A percentile compares a stretch with the other conserved stretches of the same genome.
These are phyloP conservation scores for Hortiboletus campestris DNA, from an alignment of 768 basidiomycete species.

Conservation along the genomic window DNA sequence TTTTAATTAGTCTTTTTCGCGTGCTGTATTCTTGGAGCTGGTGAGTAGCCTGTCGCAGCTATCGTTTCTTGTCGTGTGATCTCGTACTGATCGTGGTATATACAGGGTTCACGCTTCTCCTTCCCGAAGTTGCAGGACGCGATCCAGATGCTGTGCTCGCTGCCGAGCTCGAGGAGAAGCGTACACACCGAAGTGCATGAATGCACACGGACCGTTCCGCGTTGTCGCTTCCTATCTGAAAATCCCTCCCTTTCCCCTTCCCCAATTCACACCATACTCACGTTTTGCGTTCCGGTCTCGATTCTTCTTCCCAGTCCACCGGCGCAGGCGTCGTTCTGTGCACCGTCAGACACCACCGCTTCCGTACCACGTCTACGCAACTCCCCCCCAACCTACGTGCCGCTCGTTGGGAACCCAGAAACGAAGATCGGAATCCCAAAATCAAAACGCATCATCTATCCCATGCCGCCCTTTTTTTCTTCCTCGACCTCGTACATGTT, in stretches of 20 bases:
- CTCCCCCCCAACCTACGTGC: not conserved
- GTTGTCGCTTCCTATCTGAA: no score
- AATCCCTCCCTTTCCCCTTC: no score
- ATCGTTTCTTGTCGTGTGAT: not conserved
- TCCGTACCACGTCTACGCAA: not conserved
- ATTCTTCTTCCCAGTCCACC: not conserved
- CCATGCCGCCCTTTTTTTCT: no score
- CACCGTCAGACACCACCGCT: no score
- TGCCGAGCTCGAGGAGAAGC: conserved; percentile 35
- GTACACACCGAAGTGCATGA: not conserved
- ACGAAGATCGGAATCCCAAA: no score
- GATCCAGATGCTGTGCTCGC: conserved; percentile 48
- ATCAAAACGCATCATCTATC: no score
- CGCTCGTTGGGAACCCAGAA: no score
- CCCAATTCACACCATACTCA: not conserved
- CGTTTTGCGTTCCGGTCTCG: not conserved
- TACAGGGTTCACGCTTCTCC: conserved; percentile 41
- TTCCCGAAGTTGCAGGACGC: conserved; percentile 51
- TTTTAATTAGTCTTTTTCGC: conserved; percentile 58
- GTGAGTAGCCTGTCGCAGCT: conserved; percentile 18
- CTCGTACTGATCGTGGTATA: not conserved
- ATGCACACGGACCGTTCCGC: not conserved
- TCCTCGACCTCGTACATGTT: no score
- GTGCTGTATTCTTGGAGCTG: conserved; percentile 58
- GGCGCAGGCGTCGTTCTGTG: not conserved